Base-by-base conservation (phyloP, 192 early-diverging fungal species). In the Entomortierella parvispora region DNA sequence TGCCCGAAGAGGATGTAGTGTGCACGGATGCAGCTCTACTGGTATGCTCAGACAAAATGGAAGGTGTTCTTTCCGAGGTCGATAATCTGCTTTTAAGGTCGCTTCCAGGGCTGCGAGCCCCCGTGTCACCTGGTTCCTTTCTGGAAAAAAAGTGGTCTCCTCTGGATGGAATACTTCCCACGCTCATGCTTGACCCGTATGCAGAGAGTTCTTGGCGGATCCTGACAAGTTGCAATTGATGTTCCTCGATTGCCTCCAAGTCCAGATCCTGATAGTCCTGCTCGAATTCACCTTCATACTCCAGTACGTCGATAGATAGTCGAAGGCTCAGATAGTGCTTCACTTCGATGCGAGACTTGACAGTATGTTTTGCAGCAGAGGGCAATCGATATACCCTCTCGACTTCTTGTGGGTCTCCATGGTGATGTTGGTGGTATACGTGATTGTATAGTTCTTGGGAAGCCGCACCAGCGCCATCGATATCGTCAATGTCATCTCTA, bases 301-400 rank as follows among this genome's bases (percentile, higher is more conserved):
- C 72, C 3, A 76, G 45, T 58, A 76, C 49, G 23, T 76, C 72
- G 25, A 76, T 67, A 2, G 72, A 76, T 1, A 76, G 47, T 3
- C 72, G 58, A 45, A 76, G 44, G 28, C 58, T 76, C 10, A 76
- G 53, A 45, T 76, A 76, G 17, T 76, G 72, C 18, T 68, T 76
- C 17, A 76, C 65, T 17, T 76, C 72, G 33, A 76, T 76, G 1
- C 65, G 64, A 14, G 72, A 29, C 47, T 51, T 58, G 2, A 15
- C 43, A 1, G 65, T 25, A 25, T 40, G 11, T 10, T 54, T 54
- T 4, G 40, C 43, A 1, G 25, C 28, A 10, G 22, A 15, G 18
- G 20, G n/a, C n/a, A n/a, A n/a, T n/a, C n/a, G n/a, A n/a, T n/a
- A n/a, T n/a, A n/a, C n/a, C n/a, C n/a, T 37, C 29, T 20, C 28